Conservation (phyloP, 2,329 filamentous ascomycete species). For the Trichothecium sympodiale region DNA sequence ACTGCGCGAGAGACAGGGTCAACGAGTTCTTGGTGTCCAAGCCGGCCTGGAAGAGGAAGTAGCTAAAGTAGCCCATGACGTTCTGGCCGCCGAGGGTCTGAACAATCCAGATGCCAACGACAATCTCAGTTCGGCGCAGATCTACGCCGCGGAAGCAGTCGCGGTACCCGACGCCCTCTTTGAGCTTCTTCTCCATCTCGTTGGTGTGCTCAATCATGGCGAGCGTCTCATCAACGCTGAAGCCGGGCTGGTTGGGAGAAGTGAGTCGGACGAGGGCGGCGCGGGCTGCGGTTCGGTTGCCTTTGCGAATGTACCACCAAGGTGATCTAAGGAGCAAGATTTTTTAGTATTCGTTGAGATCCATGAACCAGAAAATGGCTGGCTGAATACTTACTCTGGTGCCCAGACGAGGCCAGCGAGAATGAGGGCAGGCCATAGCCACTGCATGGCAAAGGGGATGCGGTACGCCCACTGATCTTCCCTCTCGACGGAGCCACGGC, state of each 20-base stretch:
- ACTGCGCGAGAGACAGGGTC: slow-evolving; percentile 34
- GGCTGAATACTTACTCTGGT: slow-evolving; percentile 33
- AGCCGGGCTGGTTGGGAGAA: slow-evolving; percentile 21
- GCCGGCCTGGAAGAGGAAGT: slow-evolving; percentile 34
- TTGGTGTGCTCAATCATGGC: slow-evolving; percentile 45
- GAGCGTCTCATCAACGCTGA: slow-evolving; percentile 35
- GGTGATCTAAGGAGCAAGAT: slow-evolving; percentile 25
- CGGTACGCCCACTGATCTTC: slow-evolving; percentile 35
- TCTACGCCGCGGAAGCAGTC: slow-evolving; percentile 43
- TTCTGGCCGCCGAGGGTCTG: slow-evolving; percentile 36
- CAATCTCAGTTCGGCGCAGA: slow-evolving; percentile 41
- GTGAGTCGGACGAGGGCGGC: slow-evolving; percentile 30
- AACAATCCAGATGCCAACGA: slow-evolving; percentile 35
- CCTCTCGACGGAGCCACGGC: slow-evolving; percentile 26
- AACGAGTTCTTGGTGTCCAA: slow-evolving; percentile 31
- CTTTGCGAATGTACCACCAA: slow-evolving; percentile 39
- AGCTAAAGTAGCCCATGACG: slow-evolving; percentile 37
- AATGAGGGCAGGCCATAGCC: slow-evolving; percentile 39
- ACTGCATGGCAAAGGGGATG: slow-evolving; percentile 40
- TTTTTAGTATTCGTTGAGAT: slow-evolving; percentile 4
- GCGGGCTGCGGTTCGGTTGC: slow-evolving; percentile 26
- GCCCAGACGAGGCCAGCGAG: slow-evolving; percentile 32
- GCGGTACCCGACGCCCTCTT: slow-evolving; percentile 30
- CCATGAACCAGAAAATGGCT: accelerated
- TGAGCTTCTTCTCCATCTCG: slow-evolving; percentile 31